These are phyloP conservation scores for Fraxinus sp. DNA, from an alignment of 305 asterid species.

Conservation along the genomic window DNA sequence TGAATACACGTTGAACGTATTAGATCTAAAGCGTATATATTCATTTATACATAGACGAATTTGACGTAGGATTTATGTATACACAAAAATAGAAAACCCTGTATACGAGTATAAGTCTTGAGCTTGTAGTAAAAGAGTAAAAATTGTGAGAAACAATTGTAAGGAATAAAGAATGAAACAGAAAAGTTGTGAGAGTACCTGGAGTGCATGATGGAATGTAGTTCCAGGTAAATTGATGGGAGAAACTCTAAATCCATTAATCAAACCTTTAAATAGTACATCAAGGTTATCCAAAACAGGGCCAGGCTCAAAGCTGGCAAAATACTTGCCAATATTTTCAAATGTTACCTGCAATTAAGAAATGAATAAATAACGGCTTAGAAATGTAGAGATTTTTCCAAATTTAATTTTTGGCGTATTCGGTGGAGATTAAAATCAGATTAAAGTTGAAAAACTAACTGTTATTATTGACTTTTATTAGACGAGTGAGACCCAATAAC, in stretches of 20 bases:
- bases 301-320: conserved; percentile 45
- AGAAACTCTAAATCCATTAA: conserved; percentile 37
- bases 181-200: conserved; percentile 22
- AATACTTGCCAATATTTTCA: not conserved
- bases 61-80: not conserved
- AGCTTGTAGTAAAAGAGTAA: not conserved
- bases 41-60: not conserved
- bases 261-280: conserved; percentile 28
- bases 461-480: too few species aligned
- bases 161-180: not conserved
- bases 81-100: not conserved
- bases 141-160: not conserved
- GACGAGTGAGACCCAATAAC: too few species aligned
- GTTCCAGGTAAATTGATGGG: conserved; percentile 56
- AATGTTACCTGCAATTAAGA: not conserved
- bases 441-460: too few species aligned
- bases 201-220: conserved; percentile 30
- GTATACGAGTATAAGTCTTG: not conserved
- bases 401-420: too few species aligned
- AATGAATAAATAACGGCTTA: not conserved
- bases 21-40: not conserved
- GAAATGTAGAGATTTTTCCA: not conserved
- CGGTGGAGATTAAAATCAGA: too few species aligned
- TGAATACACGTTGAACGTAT: not conserved
- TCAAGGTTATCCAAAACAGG: conserved; percentile 40